These are phyloP conservation scores for Papiliotrema terrestris DNA, from an alignment of 1,284 basidiomycete genomes.

Conservation along the genomic window DNA sequence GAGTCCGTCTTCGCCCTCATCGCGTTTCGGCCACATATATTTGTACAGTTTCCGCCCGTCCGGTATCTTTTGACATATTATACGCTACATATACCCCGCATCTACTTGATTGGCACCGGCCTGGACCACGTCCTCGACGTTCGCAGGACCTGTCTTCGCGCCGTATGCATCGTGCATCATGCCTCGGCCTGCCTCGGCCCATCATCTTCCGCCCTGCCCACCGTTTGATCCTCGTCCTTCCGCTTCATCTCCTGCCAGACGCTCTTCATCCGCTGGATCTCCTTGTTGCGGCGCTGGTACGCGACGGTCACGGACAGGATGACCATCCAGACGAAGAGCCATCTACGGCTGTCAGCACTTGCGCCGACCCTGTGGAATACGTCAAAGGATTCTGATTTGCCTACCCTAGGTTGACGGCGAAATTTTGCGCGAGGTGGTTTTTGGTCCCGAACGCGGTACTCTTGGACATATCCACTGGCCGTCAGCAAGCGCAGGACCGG, in stretches of 20 bases:
- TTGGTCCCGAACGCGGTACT: slow-evolving; percentile 39
- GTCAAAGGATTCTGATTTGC: slow-evolving; percentile 1
- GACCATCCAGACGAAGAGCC: slow-evolving; percentile 22
- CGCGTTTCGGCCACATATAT: not conserved
- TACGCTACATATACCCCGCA: not conserved
- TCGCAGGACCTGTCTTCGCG: too few relatives aligned
- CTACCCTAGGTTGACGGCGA: slow-evolving; percentile 37
- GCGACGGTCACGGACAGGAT: slow-evolving; percentile 18
- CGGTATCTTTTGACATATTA: too few relatives aligned
- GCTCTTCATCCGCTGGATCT: slow-evolving; percentile 15
- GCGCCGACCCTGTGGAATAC: not conserved
- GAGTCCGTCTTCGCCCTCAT: not conserved
- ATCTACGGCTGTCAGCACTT: not conserved
- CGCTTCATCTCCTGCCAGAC: slow-evolving; percentile 23
- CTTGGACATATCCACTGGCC: slow-evolving; percentile 34
- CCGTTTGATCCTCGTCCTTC: slow-evolving; percentile 8
- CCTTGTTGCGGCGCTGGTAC: slow-evolving; percentile 18
- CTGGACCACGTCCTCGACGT: too few relatives aligned
- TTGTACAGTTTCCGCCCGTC: too few relatives aligned
- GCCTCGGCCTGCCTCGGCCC: too few relatives aligned
- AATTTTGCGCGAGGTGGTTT: slow-evolving; percentile 41
- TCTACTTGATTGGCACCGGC: not conserved
- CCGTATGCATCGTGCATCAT: too few relatives aligned
- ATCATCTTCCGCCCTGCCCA: not conserved
- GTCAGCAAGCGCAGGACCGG: not conserved